phyloP scores from a whole-genome alignment of 371 early-diverging fungal genomes.

The Batkoa obscura region DNA sequence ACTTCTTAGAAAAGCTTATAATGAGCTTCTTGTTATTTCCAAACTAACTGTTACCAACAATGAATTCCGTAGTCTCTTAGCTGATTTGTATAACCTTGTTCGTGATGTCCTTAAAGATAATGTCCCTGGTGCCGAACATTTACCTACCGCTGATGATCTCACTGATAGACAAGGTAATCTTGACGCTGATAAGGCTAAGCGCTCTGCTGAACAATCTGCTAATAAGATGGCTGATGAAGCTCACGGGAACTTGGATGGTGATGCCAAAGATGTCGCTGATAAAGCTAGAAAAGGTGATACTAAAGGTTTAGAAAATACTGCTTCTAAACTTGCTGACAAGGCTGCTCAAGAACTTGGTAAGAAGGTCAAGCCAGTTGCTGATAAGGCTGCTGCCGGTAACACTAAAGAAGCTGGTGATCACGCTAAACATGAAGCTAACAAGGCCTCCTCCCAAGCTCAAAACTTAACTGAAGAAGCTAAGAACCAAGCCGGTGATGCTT shows the following conservation, averaged over 20 bases:
- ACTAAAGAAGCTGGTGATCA: neutral
- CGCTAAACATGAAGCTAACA: neutral
- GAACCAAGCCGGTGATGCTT: slow-evolving; percentile 9
- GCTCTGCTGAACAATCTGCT: neutral
- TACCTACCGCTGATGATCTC: slow-evolving; percentile 2
- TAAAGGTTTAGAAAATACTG: neutral
- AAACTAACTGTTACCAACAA: slow-evolving; percentile 12
- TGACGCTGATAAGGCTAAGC: slow-evolving; percentile 4
- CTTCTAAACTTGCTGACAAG: neutral
- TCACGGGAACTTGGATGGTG: neutral
- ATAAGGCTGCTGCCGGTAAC: neutral
- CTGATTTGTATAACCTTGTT: slow-evolving; percentile 13
- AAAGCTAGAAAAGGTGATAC: neutral
- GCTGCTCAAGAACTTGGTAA: neutral
- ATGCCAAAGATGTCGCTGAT: neutral
- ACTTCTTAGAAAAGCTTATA: neutral
- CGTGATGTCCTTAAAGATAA: slow-evolving; percentile 9
- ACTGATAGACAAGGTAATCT: neutral
- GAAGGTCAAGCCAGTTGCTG: slow-evolving; percentile 4
- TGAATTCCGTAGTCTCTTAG: slow-evolving; percentile 17
- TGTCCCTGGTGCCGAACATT: slow-evolving; percentile 5
- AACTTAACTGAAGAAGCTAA: slow-evolving; percentile 4
- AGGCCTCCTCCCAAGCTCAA: slow-evolving; percentile 2
- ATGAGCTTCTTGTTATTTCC: slow-evolving; percentile 9
- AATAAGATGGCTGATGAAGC: neutral